Conservation (phyloP, 768 basidiomycete genomes). For the Auricularia sp. region DNA sequence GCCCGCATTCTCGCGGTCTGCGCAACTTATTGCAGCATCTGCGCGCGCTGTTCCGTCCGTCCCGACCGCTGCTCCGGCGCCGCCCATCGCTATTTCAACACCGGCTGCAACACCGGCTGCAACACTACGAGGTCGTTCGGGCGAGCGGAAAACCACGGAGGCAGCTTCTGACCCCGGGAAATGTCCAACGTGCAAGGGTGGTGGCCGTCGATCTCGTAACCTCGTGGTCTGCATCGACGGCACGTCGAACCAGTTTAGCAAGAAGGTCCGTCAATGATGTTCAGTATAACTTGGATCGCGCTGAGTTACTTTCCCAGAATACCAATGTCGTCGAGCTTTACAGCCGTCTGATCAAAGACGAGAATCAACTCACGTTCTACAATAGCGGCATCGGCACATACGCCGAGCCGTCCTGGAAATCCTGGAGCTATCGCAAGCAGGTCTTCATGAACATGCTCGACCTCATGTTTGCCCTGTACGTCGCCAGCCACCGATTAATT, state of each 20-base stretch:
- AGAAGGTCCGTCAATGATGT: conserved; percentile 6
- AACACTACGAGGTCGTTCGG: too few species aligned
- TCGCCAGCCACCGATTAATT: neutral
- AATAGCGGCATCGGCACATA: conserved; percentile 33
- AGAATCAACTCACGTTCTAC: too few species aligned
- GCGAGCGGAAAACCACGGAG: too few species aligned
- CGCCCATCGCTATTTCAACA: too few species aligned
- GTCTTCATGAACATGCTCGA: conserved; percentile 22
- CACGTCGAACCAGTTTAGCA: conserved; percentile 22
- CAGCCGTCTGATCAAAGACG: too few species aligned
- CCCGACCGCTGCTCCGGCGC: too few species aligned
- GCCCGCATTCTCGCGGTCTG: too few species aligned
- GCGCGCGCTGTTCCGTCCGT: too few species aligned
- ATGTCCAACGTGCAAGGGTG: too few species aligned
- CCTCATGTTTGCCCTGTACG: conserved; percentile 30
- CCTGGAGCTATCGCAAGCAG: conserved; percentile 13
- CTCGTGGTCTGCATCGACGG: conserved; percentile 16
- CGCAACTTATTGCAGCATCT: too few species aligned
- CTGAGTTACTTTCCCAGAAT: conserved; percentile 19
- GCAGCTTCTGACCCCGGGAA: too few species aligned
- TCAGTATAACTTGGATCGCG: neutral
- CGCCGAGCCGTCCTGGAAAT: conserved; percentile 17
- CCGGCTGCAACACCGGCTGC: too few species aligned
- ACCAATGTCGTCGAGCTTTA: conserved; percentile 35
- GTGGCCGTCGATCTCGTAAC: neutral